phyloP scores from a whole-genome alignment of 371 early-diverging fungal genomes.

The Umbelopsis sp. region DNA sequence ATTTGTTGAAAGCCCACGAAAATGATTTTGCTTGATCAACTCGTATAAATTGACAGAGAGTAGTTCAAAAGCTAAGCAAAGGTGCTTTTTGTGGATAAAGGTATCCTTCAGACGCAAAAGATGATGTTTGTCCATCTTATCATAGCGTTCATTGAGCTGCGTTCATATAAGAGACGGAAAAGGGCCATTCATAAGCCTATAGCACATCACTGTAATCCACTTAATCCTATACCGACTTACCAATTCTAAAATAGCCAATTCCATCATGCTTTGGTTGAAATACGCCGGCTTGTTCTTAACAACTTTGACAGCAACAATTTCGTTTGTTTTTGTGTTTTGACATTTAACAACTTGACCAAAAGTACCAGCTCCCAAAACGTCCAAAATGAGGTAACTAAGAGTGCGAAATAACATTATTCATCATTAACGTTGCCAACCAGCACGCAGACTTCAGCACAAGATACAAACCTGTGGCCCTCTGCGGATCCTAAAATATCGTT shows the following conservation, averaged over 20 bases:
- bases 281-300: slow-evolving; percentile 96
- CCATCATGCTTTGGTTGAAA: slow-evolving; percentile 94
- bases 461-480: slow-evolving; percentile 77
- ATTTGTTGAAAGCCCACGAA: slow-evolving; percentile 89
- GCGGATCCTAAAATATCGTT: slow-evolving; percentile 85
- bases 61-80: slow-evolving; percentile 96
- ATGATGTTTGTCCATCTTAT: slow-evolving; percentile 78
- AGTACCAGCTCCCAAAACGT: slow-evolving; percentile 94
- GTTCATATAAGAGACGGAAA: background rate
- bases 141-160: slow-evolving; percentile 80
- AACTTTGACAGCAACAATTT: slow-evolving; percentile 94
- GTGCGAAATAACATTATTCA: background rate
- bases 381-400: slow-evolving; percentile 80
- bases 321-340: slow-evolving; percentile 80
- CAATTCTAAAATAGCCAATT: slow-evolving; percentile 88
- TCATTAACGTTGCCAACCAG: background rate
- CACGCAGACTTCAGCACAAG: background rate
- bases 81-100: slow-evolving; percentile 92
- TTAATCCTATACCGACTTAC: slow-evolving; percentile 34
- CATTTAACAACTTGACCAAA: slow-evolving; percentile 99
- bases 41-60: slow-evolving; percentile 96
- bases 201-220: background rate
- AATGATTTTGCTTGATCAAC: slow-evolving; percentile 94
- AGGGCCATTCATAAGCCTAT: background rate
- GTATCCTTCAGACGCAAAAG: slow-evolving; percentile 86